These are phyloP conservation scores for Myriangium duriaei DNA, from an alignment of 2,329 filamentous ascomycete species.

Conservation along the genomic window DNA sequence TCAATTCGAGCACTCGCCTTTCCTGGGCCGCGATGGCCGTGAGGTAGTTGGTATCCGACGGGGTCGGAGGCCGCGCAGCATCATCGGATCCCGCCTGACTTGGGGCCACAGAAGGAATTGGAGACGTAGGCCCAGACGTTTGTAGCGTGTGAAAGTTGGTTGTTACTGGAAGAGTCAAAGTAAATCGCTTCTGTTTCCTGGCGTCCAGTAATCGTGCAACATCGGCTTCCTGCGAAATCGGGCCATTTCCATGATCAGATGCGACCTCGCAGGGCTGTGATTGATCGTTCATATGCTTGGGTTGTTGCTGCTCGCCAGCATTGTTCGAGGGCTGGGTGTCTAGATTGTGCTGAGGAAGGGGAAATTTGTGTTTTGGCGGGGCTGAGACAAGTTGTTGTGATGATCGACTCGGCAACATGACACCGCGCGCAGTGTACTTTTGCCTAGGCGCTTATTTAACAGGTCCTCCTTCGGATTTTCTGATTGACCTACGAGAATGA, in stretches of 20 bases:
- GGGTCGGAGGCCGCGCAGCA: constrained; percentile 31
- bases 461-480: too few species aligned
- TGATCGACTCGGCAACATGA: constrained; percentile 5
- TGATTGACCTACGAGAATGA: too few species aligned
- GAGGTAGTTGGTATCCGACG: constrained; percentile 47
- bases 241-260: background rate
- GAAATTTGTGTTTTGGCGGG: constrained; percentile 2
- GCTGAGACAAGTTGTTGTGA: constrained; percentile 9
- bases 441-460: background rate
- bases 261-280: background rate
- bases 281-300: constrained; percentile 6
- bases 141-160: constrained; percentile 19
- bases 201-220: constrained; percentile 1
- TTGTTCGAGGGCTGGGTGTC: constrained; percentile 2
- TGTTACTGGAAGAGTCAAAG: constrained; percentile 37
- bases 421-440: background rate
- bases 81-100: constrained; percentile 27
- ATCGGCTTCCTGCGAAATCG: background rate
- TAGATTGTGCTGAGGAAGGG: constrained; percentile 3
- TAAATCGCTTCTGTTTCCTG: constrained; percentile 30
- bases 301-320: constrained; percentile 3
- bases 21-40: constrained; percentile 88
- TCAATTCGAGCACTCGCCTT: constrained; percentile 75
- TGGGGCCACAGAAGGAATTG: constrained; percentile 17
- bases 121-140: constrained; percentile 24